Conservation (phyloP, 495 filamentous ascomycete species). For the Aspergillus conjunctus region DNA sequence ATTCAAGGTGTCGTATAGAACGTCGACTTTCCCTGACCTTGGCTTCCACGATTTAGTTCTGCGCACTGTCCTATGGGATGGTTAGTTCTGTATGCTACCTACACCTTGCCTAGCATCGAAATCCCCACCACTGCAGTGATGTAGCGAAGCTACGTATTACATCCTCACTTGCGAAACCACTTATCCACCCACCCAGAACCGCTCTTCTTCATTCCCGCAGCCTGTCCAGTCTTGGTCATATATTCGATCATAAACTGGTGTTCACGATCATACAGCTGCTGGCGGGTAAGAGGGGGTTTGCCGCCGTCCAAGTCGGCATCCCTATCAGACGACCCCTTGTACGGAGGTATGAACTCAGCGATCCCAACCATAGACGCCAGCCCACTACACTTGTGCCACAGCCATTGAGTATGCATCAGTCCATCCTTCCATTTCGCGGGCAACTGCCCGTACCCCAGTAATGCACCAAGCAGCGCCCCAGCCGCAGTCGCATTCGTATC, state of each 20-base stretch:
- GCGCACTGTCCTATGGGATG: no score
- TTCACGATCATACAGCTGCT: conserved; percentile 1
- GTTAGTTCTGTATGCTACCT: no score
- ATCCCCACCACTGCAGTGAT: no score
- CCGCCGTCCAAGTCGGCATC: background rate
- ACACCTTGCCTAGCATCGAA: no score
- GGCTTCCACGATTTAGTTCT: no score
- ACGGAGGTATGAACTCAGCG: background rate
- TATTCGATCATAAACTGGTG: background rate
- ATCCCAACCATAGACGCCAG: background rate
- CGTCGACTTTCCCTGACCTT: no score
- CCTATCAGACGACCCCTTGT: background rate
- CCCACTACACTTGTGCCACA: background rate
- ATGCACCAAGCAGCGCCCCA: background rate
- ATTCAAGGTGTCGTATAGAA: no score
- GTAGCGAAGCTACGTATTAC: no score
- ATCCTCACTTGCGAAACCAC: background rate
- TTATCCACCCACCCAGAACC: background rate
- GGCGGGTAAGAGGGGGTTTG: background rate
- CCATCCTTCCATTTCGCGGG: conserved; percentile 1
- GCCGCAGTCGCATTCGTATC: conserved; percentile 9
- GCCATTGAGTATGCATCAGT: background rate
- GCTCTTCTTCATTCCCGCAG: background rate
- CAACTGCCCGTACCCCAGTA: background rate
- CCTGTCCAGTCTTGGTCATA: background rate